A percentile compares a stretch with the other conserved stretches of the same genome.
phyloP scores from a whole-genome alignment of 1,139 yeast species.

The Taphrina betulina region DNA sequence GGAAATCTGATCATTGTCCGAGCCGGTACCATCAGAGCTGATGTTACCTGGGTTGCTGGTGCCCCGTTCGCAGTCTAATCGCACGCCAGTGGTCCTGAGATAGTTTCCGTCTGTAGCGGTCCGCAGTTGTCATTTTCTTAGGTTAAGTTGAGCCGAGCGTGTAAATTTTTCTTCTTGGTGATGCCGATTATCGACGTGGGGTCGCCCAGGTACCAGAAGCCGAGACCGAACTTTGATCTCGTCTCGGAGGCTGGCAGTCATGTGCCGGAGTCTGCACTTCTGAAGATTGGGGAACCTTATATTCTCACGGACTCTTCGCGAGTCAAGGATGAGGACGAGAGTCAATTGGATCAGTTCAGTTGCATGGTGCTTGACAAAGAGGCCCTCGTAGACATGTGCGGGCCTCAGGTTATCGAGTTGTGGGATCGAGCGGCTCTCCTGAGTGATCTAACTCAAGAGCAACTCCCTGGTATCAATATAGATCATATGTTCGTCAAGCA shows the following conservation, averaged over 20 bases:
- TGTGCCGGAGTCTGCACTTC: background rate
- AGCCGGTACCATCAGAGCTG: too few relatives aligned
- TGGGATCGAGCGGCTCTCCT: constrained; percentile 15
- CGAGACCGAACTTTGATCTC: constrained; percentile 4
- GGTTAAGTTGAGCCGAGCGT: too few relatives aligned
- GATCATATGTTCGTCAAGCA: constrained; percentile 15
- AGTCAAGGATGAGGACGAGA: constrained; percentile 1
- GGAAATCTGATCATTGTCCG: too few relatives aligned
- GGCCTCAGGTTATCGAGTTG: background rate
- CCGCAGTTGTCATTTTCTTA: too few relatives aligned
- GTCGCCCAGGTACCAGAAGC: constrained; percentile 7
- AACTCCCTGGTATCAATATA: constrained; percentile 9
- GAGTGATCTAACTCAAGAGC: background rate
- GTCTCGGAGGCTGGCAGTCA: background rate
- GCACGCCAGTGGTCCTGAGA: too few relatives aligned
- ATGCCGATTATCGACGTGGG: constrained; percentile 21
- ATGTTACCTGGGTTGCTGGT: too few relatives aligned
- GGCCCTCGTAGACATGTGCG: background rate
- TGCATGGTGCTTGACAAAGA: constrained; percentile 8
- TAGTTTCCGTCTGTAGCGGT: too few relatives aligned
- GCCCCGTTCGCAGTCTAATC: too few relatives aligned
- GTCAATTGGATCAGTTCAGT: constrained; percentile 8
- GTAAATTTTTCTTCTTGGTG: too few relatives aligned
- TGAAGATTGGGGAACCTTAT: constrained; percentile 18
- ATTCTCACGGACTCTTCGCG: constrained; percentile 5